These are phyloP conservation scores for Circinella umbellata DNA, from an alignment of 371 early-diverging fungal genomes.

Conservation along the genomic window DNA sequence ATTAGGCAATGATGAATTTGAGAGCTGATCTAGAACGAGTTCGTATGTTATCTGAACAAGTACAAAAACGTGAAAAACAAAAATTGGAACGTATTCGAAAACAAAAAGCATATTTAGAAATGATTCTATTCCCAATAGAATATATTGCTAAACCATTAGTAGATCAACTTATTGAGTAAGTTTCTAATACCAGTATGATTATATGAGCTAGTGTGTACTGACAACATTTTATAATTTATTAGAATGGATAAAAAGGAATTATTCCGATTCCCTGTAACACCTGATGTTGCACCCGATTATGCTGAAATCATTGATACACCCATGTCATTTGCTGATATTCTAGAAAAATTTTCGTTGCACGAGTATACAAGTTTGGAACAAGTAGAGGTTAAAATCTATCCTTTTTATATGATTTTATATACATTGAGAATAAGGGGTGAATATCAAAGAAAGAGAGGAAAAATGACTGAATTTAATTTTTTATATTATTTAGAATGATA, in stretches of 20 bases:
- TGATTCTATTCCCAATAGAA: constrained; percentile 75
- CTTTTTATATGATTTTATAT: not conserved
- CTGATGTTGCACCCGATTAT: constrained; percentile 85
- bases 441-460: no score
- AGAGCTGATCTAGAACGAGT: constrained; percentile 88
- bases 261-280: constrained; percentile 74
- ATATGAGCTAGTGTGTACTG: not conserved
- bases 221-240: not conserved
- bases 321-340: constrained; percentile 63
- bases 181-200: not conserved
- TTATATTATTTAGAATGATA: constrained; percentile 52
- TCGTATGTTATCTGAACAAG: constrained; percentile 85
- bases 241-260: constrained; percentile 53
- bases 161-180: constrained; percentile 69
- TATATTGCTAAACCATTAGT: constrained; percentile 65
- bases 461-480: no score
- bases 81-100: constrained; percentile 70
- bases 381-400: constrained; percentile 32
- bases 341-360: constrained; percentile 43
- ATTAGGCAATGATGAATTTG: constrained; percentile 56
- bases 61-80: constrained; percentile 86
- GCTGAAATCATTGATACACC: constrained; percentile 65
- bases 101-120: constrained; percentile 73
- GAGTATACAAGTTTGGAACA: constrained; percentile 44
- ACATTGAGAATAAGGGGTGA: no score